Percentiles rank a stretch among this genome's conserved stretches.
Conservation (phyloP, 148 eudicot species). For the Cornus controversa region DNA sequence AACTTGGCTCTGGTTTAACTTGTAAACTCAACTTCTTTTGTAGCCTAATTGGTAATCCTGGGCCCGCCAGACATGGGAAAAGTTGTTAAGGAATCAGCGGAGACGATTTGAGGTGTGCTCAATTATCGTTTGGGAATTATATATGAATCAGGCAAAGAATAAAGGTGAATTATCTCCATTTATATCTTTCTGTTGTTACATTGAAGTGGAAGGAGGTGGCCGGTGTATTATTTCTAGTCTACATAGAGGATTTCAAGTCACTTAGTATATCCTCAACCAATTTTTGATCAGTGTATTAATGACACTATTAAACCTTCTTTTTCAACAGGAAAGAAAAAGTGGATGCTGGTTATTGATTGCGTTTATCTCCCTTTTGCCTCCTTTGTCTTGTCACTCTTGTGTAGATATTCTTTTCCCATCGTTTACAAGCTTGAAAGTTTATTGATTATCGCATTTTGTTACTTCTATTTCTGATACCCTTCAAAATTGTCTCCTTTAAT, state of each 20-base stretch:
- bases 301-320: neutral
- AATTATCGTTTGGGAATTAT: neutral
- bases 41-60: neutral
- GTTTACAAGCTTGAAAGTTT: too few species aligned
- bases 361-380: neutral
- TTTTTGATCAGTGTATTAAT: neutral
- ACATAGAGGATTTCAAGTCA: neutral
- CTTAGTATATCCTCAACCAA: neutral
- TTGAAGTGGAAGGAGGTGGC: neutral
- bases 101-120: neutral
- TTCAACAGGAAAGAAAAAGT: neutral
- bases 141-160: neutral
- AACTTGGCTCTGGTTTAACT: constrained; percentile 7
- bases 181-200: neutral
- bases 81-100: neutral
- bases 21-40: neutral
- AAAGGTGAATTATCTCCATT: neutral
- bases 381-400: too few species aligned
- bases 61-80: neutral
- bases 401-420: too few species aligned
- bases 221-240: constrained; percentile 5
- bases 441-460: too few species aligned
- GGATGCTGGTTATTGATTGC: constrained; percentile 1
- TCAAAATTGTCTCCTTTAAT: neutral
- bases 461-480: neutral